phyloP scores from a whole-genome alignment of 148 eudicot species.

The Camellia lanceoleosa region DNA sequence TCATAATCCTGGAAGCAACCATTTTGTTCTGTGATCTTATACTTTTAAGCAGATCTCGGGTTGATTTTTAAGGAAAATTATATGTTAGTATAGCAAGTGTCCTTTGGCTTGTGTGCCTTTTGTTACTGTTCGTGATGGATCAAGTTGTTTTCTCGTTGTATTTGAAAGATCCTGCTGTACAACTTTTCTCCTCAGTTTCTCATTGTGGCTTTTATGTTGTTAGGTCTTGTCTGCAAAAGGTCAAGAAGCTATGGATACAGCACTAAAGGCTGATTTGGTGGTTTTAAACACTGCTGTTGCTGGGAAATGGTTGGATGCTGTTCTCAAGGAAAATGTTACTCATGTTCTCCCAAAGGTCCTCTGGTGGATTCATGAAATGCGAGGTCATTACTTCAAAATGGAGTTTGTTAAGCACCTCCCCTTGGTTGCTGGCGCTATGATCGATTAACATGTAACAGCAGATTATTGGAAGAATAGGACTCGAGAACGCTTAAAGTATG shows the following conservation, averaged over 20 bases:
- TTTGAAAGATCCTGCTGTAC: background rate
- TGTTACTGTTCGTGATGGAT: background rate
- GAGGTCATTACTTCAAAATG: slow-evolving; percentile 96
- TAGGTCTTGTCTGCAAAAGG: slow-evolving; percentile 82
- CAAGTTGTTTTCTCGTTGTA: slow-evolving; percentile 1
- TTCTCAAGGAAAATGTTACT: slow-evolving; percentile 78
- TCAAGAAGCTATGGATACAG: slow-evolving; percentile 81
- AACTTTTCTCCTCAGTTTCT: slow-evolving; percentile 8
- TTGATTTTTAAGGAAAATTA: background rate
- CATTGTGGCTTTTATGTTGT: slow-evolving; percentile 6
- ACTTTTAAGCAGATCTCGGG: background rate
- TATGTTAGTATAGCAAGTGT: background rate
- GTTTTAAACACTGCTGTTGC: slow-evolving; percentile 97
- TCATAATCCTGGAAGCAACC: background rate
- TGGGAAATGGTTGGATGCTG: slow-evolving; percentile 97
- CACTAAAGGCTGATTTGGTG: slow-evolving; percentile 90
- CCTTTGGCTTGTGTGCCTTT: background rate
- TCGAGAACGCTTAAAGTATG: slow-evolving; percentile 79
- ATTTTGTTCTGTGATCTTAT: background rate
- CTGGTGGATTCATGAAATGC: slow-evolving; percentile 99
- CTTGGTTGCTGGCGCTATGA: slow-evolving; percentile 95
- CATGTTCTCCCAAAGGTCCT: slow-evolving; percentile 91
- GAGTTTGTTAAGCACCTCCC: slow-evolving; percentile 96
- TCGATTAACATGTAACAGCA: slow-evolving; percentile 90
- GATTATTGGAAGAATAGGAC: slow-evolving; percentile 98